Evolutionary conservation across 2,329 filamentous ascomycete genomes (phyloP).

Genomic region (Calonectria hawksworthii): DNA sequence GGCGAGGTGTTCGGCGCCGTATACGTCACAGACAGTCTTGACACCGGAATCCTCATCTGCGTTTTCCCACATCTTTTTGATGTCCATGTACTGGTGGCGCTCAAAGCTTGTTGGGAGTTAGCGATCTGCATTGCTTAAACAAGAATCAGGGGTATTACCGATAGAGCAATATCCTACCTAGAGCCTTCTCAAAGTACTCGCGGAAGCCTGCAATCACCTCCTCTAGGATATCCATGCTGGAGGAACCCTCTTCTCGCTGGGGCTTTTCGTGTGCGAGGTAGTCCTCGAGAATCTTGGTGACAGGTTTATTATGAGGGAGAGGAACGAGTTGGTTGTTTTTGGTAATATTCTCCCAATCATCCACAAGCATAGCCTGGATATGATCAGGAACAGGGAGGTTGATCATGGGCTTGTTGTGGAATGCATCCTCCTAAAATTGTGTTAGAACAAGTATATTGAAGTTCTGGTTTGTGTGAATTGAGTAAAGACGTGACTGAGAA

Average conservation of each 20-base stretch:
- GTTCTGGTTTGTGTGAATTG: neutral
- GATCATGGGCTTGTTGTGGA: constrained; percentile 86
- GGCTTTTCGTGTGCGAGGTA: constrained; percentile 80
- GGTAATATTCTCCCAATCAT: constrained; percentile 99
- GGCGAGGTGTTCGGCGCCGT: constrained; percentile 92
- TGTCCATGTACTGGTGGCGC: constrained; percentile 86
- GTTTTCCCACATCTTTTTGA: constrained; percentile 78
- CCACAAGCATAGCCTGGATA: constrained; percentile 92
- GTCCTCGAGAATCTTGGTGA: constrained; percentile 83
- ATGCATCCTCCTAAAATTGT: constrained; percentile 82
- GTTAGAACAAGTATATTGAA: constrained; percentile 35
- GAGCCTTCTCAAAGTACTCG: constrained; percentile 93
- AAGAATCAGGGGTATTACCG: constrained; percentile 55
- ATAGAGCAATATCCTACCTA: constrained; percentile 92
- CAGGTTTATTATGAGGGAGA: constrained; percentile 82
- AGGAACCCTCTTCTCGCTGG: constrained; percentile 74
- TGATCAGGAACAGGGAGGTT: constrained; percentile 89
- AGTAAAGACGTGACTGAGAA: neutral
- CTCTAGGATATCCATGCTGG: constrained; percentile 87
- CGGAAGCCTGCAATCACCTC: constrained; percentile 89
- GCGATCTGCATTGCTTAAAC: neutral
- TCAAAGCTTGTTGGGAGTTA: constrained; percentile 77
- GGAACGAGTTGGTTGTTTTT: constrained; percentile 93
- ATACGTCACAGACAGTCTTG: constrained; percentile 84
- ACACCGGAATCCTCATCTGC: constrained; percentile 74